phyloP scores from a whole-genome alignment of 169 alveolate genomes.

The Eimeria maxima region DNA sequence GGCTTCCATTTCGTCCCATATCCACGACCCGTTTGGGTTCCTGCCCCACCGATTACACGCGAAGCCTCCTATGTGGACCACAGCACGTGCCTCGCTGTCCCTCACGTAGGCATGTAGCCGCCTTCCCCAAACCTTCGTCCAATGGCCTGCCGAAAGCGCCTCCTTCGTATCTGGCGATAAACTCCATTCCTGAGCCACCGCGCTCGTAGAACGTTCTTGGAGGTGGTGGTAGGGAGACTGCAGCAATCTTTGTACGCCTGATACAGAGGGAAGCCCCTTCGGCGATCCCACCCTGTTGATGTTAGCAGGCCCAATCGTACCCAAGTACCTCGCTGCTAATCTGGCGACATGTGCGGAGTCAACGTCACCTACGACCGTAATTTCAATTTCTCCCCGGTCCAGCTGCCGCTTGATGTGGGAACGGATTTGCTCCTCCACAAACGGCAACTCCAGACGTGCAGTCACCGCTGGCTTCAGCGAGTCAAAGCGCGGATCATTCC shows the following conservation, averaged over 20 bases:
- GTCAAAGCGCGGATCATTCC: constrained; percentile 78
- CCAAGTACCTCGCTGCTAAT: constrained; percentile 72
- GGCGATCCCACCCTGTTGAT: background rate
- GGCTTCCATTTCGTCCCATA: constrained; percentile 71
- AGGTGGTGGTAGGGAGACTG: constrained; percentile 40
- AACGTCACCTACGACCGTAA: constrained; percentile 79
- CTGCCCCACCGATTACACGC: constrained; percentile 91
- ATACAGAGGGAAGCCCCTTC: background rate
- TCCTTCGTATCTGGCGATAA: background rate
- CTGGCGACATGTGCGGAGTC: constrained; percentile 31
- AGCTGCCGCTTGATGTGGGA: constrained; percentile 39
- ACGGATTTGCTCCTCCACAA: constrained; percentile 51
- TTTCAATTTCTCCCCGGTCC: constrained; percentile 51
- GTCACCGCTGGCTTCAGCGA: constrained; percentile 47
- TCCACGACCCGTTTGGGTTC: constrained; percentile 89
- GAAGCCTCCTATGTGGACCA: constrained; percentile 90
- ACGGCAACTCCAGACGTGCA: constrained; percentile 10
- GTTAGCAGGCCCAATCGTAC: constrained; percentile 18
- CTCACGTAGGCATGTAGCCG: constrained; percentile 79
- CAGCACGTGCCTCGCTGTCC: constrained; percentile 91
- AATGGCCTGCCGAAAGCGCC: constrained; percentile 32
- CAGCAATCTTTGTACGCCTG: background rate
- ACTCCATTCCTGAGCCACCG: constrained; percentile 11
- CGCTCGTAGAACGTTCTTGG: constrained; percentile 7
- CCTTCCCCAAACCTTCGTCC: constrained; percentile 70